phyloP scores from a whole-genome alignment of 345 rosid genomes.

The Dipteronia sinensis region DNA sequence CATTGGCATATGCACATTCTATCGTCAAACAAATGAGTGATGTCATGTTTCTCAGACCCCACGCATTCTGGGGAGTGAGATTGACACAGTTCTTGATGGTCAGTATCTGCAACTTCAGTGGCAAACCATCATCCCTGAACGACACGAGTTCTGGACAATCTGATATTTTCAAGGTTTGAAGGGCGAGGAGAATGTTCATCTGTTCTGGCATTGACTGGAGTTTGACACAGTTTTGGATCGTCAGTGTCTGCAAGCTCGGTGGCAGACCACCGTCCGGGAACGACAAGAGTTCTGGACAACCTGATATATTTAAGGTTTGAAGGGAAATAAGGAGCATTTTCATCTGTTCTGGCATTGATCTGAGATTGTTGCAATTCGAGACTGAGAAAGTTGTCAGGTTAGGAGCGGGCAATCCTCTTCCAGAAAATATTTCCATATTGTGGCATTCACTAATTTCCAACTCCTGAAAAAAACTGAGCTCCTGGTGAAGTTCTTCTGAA shows the following conservation, averaged over 20 bases:
- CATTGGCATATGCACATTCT: not conserved
- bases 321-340: not conserved
- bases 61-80: not conserved
- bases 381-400: slow-evolving; percentile 15
- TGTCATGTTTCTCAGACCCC: not conserved
- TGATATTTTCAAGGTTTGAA: too few species aligned
- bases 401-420: slow-evolving; percentile 3
- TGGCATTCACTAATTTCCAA: slow-evolving; percentile 31
- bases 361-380: slow-evolving; percentile 27
- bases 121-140: not conserved
- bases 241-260: not conserved
- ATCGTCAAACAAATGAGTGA: not conserved
- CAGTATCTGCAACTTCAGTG: not conserved
- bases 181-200: too few species aligned
- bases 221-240: not conserved
- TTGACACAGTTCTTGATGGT: not conserved
- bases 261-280: not conserved
- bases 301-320: not conserved
- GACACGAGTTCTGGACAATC: not conserved
- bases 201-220: not conserved
- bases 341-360: not conserved
- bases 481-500: slow-evolving; percentile 13
- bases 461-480: slow-evolving; percentile 12
- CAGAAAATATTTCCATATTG: slow-evolving; percentile 24
- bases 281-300: not conserved